Evolutionary conservation across 1,284 basidiomycete species (phyloP), one percentile per base, ranked within the genome.

Genomic region (Boletus hoseneyae): DNA sequence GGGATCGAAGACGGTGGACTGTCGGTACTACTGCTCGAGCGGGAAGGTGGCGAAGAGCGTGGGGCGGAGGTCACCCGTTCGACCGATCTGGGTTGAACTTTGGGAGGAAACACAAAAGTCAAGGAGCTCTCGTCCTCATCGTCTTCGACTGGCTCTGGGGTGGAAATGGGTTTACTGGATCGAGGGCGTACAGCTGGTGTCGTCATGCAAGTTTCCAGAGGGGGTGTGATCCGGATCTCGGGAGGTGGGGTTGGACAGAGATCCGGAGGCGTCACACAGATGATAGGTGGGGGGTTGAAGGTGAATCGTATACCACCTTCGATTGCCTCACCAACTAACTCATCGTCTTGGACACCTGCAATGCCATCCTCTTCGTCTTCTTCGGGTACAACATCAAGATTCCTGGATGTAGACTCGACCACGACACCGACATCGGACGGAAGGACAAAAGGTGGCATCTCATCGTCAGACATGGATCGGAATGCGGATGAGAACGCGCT

Each of bases 231-330:
- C 25, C 50, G 46, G 25, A 66, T 58, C 46, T 64, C 52, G 27
- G 60, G 57, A 38, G 66, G 60, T 11, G 63, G 62, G 27, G 68
- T 67, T 35, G 69, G 65, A 55, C 76, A 78, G 53, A 68, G 70
- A 49, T 75, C 74, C 3, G 73, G 69, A 41, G 64, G 62, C 27
- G 68, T 67, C 37, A 73, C 70, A 55, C 74, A 73, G 51, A 69
- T 73, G 16, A 73, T 64, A 12, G 68, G 64, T 45, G 83, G 81
- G 12, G 79, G 76, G 7, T 77, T 80, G 57, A 88, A 86, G 3
- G 76, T 82, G 56, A 87, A 86, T 56, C 76, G 81, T 61, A 88
- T 85, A 11, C 85, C 85, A 13, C 80, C 80, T 39, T 79, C 76
- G 10, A 74, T 73, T 39, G 68, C 72, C 49, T 80, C 76, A 13